Base-by-base conservation (phyloP, 139 green algal genomes). In the Pedinophyceae sp. region DNA sequence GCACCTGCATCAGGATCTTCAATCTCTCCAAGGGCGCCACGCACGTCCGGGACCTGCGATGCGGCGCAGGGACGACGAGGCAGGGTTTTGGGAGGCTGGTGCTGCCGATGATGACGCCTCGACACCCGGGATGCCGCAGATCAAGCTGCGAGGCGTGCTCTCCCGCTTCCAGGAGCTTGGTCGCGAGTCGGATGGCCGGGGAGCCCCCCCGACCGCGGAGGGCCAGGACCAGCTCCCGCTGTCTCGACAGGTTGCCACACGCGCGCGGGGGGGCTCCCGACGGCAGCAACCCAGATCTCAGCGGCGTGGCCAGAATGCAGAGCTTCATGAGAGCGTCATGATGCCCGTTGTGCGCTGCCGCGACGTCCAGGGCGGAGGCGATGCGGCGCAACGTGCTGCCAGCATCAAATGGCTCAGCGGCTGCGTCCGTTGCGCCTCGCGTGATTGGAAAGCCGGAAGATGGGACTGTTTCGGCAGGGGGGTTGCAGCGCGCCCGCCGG, bases 1-100 rank as follows among this genome's bases (percentile, higher is more conserved):
- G 88, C 2, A 97, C 79, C 60, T 97, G 85, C 81, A 94, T 93
- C n/a, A 95, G 63, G 48, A 98, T 97, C 61, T 98, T 98, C 4
- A 98, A 62, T 10, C 90, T 74, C 65, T 98, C 90, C 30, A 98
- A 60, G 0, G 90, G 90, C 1, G 90, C 90, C 13, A 98, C 90
- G n/a, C 90, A 86, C 10, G 88, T 97, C 1, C 90, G 75, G n/a
- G 89, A 97, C 61, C 83, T 93, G 73, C 56, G 59, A n/a, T n/a
- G n/a, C n/a, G n/a, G n/a, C n/a, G n/a, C n/a, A n/a, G n/a, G n/a
- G n/a, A n/a, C 13, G 38, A 45, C 13, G 38, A 13, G 16, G 13
- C 38, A 16, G 38, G 13, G 38, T 16, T n/a, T n/a, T n/a, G n/a
- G n/a, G n/a, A n/a, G n/a, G n/a, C n/a, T n/a, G n/a, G n/a, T n/a